These are phyloP conservation scores for Evernia prunastri DNA, from an alignment of 495 filamentous ascomycete species.

Conservation along the genomic window DNA sequence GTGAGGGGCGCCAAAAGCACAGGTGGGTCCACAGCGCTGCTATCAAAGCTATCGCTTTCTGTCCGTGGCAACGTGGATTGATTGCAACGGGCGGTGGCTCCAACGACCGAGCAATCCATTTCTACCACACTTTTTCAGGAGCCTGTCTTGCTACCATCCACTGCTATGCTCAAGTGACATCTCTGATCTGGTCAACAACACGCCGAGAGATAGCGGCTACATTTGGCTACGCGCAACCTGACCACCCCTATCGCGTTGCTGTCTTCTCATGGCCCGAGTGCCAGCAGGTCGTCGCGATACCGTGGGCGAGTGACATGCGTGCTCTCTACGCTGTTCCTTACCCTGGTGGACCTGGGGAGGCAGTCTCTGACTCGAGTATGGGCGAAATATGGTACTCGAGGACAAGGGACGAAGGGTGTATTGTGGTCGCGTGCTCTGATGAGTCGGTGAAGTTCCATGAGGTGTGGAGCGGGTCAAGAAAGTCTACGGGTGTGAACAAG, in stretches of 20 bases:
- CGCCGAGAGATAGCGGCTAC: conserved; percentile 85
- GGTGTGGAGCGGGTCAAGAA: conserved; percentile 68
- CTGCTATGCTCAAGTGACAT: conserved; percentile 88
- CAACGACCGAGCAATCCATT: conserved; percentile 93
- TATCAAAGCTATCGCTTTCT: conserved; percentile 95
- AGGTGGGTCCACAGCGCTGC: conserved; percentile 76
- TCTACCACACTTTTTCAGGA: conserved; percentile 83
- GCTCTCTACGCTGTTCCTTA: conserved; percentile 47
- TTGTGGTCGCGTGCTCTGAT: conserved; percentile 90
- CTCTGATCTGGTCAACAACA: conserved; percentile 81
- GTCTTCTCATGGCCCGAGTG: conserved; percentile 96
- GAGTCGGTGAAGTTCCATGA: conserved; percentile 95
- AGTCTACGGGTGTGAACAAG: conserved; percentile 46
- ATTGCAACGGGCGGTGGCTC: conserved; percentile 89
- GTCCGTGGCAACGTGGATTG: conserved; percentile 84
- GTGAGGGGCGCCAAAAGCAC: conserved; percentile 57
- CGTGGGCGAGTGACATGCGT: conserved; percentile 72
- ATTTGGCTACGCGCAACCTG: conserved; percentile 91
- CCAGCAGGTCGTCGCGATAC: conserved; percentile 78
- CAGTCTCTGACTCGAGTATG: conserved; percentile 35
- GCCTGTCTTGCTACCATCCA: conserved; percentile 84
- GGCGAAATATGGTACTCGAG: conserved; percentile 49
- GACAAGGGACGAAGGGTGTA: conserved; percentile 77
- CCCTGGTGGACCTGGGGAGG: conserved; percentile 27
- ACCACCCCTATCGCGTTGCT: conserved; percentile 84